Conservation (phyloP, 306 rosid species). For the Cicer chorassanicum region DNA sequence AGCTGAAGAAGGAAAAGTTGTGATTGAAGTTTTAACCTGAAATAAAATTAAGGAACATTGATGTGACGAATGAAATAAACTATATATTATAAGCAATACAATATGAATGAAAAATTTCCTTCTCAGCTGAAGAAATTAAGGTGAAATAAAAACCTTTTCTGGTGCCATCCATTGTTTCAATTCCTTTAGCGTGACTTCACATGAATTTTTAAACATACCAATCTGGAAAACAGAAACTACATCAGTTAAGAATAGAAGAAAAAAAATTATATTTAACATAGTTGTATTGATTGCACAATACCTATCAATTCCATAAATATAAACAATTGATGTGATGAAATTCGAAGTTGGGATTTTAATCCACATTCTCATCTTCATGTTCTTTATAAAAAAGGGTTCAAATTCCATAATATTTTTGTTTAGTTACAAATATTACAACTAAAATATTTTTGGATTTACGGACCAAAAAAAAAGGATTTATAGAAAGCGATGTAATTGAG, state of each 20-base stretch:
- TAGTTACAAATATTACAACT: neutral
- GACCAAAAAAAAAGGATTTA: too few relatives aligned
- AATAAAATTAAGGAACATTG: slow-evolving; percentile 33
- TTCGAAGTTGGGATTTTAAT: too few relatives aligned
- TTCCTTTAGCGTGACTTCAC: slow-evolving; percentile 59
- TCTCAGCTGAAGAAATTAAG: slow-evolving; percentile 23
- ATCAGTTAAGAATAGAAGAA: slow-evolving; percentile 20
- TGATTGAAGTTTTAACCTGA: slow-evolving; percentile 76
- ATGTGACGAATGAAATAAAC: slow-evolving; percentile 10
- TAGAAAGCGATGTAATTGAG: too few relatives aligned
- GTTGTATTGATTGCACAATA: slow-evolving; percentile 5
- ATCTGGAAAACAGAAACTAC: slow-evolving; percentile 57
- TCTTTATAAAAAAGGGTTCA: too few relatives aligned
- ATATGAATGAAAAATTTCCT: neutral
- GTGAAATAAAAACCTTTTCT: slow-evolving; percentile 69
- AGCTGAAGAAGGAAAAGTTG: slow-evolving; percentile 88
- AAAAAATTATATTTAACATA: neutral
- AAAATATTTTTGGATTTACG: too few relatives aligned
- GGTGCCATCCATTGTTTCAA: slow-evolving; percentile 79
- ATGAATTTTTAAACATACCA: slow-evolving; percentile 68
- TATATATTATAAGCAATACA: slow-evolving; percentile 5
- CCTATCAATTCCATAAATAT: neutral
- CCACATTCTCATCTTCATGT: too few relatives aligned
- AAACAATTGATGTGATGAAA: too few relatives aligned
- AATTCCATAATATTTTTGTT: neutral